Base-by-base conservation (phyloP, 148 eudicot species). In the Arbutus unedo region DNA sequence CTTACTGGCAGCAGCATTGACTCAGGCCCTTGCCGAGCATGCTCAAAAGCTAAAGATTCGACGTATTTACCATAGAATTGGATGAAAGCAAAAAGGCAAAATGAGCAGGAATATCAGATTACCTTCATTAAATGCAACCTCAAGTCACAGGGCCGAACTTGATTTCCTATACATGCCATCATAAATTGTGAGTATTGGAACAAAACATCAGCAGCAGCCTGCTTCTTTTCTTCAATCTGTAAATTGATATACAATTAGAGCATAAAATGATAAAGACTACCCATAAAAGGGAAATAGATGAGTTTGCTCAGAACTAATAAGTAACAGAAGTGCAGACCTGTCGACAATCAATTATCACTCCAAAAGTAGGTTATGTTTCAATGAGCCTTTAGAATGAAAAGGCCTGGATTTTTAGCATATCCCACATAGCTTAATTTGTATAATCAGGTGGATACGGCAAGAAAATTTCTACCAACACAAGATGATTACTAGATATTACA, bases 111-210 rank as follows among this genome's bases (percentile, higher is more conserved):
- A 59, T 18, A 10, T 48, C 18, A 43, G 44, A 13, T 15, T 87
- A 93, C 97, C 97, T 93, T 95, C 95, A 95, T 90, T 60, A 95
- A 90, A 89, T 95, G 97, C 90, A 91, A 81, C 82, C 97, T 89
- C 84, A 95, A 80, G 86, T 95, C 93, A 74, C 92, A 92, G 79
- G 98, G 95, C 68, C 93, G 94, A 87, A 87, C 94, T 81, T 90
- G 93, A 87, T 88, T 90, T 8, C 97, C 97, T 59, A 92, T 87
- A 79, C 95, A 91, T 1, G 94, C 91, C 76, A 93, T 62, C 6
- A 84, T 94, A 84, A 95, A 92, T 78, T 87, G 89, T 18, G 98
- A 93, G 79, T 95, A 93, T 48, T 91, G 90, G 50, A 87, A 90
- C 89, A 93, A 51, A 60, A 95, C 95, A 89, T 93, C 98, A 19